Conservation (phyloP, 2,329 filamentous ascomycete genomes). For the Epichloe hybrida region DNA sequence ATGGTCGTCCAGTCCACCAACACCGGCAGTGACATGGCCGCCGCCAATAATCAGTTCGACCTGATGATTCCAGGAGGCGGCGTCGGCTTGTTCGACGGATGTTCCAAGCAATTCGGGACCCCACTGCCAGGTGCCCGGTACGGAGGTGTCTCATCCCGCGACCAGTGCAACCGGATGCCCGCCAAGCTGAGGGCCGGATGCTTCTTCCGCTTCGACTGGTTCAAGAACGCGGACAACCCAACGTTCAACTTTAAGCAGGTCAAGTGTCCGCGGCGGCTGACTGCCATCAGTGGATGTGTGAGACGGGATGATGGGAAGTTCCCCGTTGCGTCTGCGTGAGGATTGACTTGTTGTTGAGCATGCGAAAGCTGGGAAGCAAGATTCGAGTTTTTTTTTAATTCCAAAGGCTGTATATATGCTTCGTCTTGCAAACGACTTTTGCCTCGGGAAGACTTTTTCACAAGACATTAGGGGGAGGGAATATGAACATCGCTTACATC, state of each 20-base stretch:
- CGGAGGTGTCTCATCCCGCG: slow-evolving; percentile 38
- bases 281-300: slow-evolving; percentile 24
- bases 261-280: slow-evolving; percentile 37
- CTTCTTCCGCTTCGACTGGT: slow-evolving; percentile 53
- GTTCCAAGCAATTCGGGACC: slow-evolving; percentile 32
- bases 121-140: slow-evolving; percentile 34
- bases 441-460: no score
- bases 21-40: slow-evolving; percentile 28
- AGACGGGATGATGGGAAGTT: slow-evolving; percentile 18
- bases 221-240: slow-evolving; percentile 44
- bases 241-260: slow-evolving; percentile 41
- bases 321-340: slow-evolving; percentile 8
- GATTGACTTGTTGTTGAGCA: not conserved
- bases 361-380: no score
- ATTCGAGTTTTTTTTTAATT: no score
- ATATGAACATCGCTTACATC: not conserved
- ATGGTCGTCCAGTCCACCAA: slow-evolving; percentile 54
- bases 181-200: slow-evolving; percentile 41
- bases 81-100: slow-evolving; percentile 39
- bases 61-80: slow-evolving; percentile 42
- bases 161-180: slow-evolving; percentile 40
- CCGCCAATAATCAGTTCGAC: slow-evolving; percentile 19
- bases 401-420: not conserved
- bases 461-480: not conserved
- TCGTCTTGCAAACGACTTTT: not conserved